Conservation (phyloP, 768 basidiomycete genomes). For the Bullera alba region DNA sequence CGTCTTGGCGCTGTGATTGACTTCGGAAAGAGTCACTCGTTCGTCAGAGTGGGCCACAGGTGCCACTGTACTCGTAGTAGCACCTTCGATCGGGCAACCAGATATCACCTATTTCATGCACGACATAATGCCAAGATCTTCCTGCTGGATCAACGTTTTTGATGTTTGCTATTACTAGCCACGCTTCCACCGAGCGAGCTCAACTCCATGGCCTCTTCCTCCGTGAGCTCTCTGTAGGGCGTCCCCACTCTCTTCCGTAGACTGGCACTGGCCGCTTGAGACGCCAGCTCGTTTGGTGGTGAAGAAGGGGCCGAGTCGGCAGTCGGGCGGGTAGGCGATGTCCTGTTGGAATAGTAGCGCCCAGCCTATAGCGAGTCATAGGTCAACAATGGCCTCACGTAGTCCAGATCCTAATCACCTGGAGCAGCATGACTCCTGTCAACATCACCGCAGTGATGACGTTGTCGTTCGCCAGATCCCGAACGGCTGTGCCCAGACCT, state of each 20-base stretch:
- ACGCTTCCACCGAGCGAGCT: too few species aligned
- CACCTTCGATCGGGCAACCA: too few species aligned
- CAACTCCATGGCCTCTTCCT: slow-evolving; percentile 33
- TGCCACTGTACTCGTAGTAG: too few species aligned
- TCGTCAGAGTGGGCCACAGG: too few species aligned
- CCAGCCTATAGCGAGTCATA: slow-evolving; percentile 33
- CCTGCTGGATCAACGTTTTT: slow-evolving; percentile 2
- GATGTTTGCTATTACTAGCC: too few species aligned
- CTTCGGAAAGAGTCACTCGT: neutral
- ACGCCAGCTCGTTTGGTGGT: slow-evolving; percentile 3
- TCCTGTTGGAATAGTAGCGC: slow-evolving; percentile 37
- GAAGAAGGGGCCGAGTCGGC: neutral
- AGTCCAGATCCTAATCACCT: slow-evolving; percentile 34
- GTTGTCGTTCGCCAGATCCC: slow-evolving; percentile 43
- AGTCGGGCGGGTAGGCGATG: slow-evolving; percentile 7
- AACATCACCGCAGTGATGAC: slow-evolving; percentile 45
- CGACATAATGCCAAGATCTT: neutral
- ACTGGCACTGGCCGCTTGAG: too few species aligned
- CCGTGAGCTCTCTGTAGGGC: slow-evolving; percentile 38
- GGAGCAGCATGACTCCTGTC: slow-evolving; percentile 45
- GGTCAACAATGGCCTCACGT: neutral
- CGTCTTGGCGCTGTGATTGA: slow-evolving; percentile 54
- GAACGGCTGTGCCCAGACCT: slow-evolving; percentile 24
- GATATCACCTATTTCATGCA: too few species aligned
- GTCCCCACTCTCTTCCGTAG: slow-evolving; percentile 12